phyloP scores from a whole-genome alignment of 2,329 filamentous ascomycete genomes.

The Monilinia aucupariae region DNA sequence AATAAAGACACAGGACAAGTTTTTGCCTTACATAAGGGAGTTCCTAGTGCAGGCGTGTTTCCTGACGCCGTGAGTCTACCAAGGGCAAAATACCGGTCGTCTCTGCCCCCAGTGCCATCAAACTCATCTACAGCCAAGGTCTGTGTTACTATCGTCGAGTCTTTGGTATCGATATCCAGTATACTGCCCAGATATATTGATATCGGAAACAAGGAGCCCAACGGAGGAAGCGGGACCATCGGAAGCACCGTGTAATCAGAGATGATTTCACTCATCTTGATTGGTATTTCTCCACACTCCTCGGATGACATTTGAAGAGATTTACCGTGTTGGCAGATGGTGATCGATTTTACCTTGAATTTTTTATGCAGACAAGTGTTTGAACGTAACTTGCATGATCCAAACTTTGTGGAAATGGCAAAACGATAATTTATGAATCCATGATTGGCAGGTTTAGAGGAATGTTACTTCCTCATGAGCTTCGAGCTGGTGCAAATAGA shows the following conservation, averaged over 20 bases:
- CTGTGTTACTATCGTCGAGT: background rate
- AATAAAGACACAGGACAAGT: background rate
- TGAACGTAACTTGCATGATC: background rate
- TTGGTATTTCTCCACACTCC: background rate
- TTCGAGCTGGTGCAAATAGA: background rate
- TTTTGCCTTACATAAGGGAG: background rate
- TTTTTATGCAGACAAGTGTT: background rate
- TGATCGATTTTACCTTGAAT: background rate
- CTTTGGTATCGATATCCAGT: background rate
- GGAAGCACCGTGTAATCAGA: background rate
- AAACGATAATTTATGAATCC: background rate
- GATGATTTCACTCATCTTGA: slow-evolving; percentile 3
- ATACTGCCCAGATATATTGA: background rate
- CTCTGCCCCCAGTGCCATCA: background rate
- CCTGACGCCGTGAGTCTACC: background rate
- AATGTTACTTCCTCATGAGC: background rate
- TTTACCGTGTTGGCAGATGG: background rate
- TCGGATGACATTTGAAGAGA: background rate
- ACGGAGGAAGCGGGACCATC: too few species aligned
- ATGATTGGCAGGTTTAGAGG: background rate
- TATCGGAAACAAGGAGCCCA: background rate
- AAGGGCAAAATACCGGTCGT: background rate
- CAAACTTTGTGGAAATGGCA: background rate
- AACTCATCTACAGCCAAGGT: background rate
- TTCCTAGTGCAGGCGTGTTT: background rate